Evolutionary conservation across 371 early-diverging fungal species (phyloP), one percentile per base, ranked within the genome.

Genomic region (Syncephalastrum sp.): DNA sequence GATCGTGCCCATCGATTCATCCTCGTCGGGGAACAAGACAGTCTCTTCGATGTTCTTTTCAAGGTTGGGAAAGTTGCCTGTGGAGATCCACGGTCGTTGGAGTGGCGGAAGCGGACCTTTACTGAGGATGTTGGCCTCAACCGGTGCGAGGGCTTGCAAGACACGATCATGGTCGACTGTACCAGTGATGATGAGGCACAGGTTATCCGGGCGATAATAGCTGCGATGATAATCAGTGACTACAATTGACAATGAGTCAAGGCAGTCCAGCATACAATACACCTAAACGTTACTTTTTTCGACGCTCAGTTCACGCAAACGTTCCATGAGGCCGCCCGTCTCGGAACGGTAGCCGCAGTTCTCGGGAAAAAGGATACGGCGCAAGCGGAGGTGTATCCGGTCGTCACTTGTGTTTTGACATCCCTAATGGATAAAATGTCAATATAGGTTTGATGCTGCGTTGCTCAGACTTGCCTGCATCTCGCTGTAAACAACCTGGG

Each of bases 161-260:
- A 88, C 64, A 24, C 72, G 72, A 14, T 63, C 60, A 52, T 82
- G 75, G 38, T 77, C 75, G 3, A 86, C 65, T 8, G 76, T 75
- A 46, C 88, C 88, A 5, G 85, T 84, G 38, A 88, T 69, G 44
- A 86, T 76, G 21, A 88, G 61, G 52, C 86, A 88, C 41, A 87
- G 74, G 59, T 86, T 88, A 45, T 88, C 86, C 13, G 88, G 85
- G 47, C 85, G 83, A 62, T 88, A 88, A 68, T 86, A 88, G 13
- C 75, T 71, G 33, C 75, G 61, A 47, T 88, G 88, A 57, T 85
- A 88, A 17, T 61, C 14, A 1, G 46, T 61, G 51, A 19, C 55
- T 17, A 24, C 15, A 13, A 56, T 42, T 42, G 10, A 45, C 21
- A 33, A 50, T 21, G 21, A 47, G 15, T 21, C 13, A 33, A 50